Base-by-base conservation (phyloP, 352 stramenopile species). In the Phytophthora chlamydospora region DNA sequence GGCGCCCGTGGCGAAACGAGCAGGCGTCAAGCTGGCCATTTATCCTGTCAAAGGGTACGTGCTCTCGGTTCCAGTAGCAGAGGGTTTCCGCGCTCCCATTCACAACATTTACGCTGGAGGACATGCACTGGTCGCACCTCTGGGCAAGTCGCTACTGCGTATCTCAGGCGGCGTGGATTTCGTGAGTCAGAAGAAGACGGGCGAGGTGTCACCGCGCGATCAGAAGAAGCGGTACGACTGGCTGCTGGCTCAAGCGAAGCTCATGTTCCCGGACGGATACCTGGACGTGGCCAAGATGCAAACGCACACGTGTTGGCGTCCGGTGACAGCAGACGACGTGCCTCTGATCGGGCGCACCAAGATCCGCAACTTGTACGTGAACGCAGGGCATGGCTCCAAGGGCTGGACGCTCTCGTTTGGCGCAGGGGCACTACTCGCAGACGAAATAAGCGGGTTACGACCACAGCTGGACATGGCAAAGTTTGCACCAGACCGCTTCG, bases 11-110 rank as follows among this genome's bases (percentile, higher is more conserved):
- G 85, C 85, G 1, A 78, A 78, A 47, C 78, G 78, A 52, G 85
- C 85, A 21, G 85, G 87, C 3, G 32, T 95, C 17, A 91, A 89
- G 31, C 58, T 95, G 33, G 85, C 77, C 34, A 93, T 94, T 38
- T 94, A 95, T 59, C 83, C 87, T 1, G 80, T 95, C 29, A 94
- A 93, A 46, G 85, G 87, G 11, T 95, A 95, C 62, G 80, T 95
- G 49, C 73, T 95, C n/a, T 93, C 83, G 29, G 82, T 93, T 41
- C 85, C 85, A 11, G 83, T 91, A 51, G 82, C 78, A 44, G 67
- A 81, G 17, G 65, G 72, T 2, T 92, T 88, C 54, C 77, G 75
- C 51, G 69, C 83, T 17, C 85, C 86, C 4, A 62, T 85, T 10
- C 80, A 92, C 76, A 95, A 95, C 48, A 79, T 95, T 52, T 95